Conservation (phyloP, 2,329 filamentous ascomycete species). For the Sporothrix euskadiensis region DNA sequence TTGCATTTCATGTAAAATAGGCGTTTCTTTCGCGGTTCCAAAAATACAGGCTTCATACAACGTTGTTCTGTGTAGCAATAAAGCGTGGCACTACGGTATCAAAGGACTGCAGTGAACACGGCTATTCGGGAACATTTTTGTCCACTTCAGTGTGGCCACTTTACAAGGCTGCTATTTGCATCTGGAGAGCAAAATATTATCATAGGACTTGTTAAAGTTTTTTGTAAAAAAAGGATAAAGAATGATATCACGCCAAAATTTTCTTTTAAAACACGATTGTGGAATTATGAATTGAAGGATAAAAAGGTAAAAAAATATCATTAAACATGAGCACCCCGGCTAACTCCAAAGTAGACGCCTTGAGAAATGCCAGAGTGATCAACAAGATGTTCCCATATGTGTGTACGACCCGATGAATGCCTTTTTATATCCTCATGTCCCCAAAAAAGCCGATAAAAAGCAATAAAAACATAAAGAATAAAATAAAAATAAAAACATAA, state of each 20-base stretch:
- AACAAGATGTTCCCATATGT: not conserved
- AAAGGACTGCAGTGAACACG: no score
- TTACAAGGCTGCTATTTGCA: no score
- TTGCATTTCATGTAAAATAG: not conserved
- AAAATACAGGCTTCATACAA: not conserved
- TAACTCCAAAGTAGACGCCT: not conserved
- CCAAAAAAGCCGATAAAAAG: not conserved
- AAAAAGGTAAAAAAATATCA: not conserved
- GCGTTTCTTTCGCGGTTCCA: not conserved
- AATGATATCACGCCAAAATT: not conserved
- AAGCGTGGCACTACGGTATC: no score
- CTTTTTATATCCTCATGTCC: not conserved
- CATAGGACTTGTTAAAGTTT: no score
- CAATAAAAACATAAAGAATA: not conserved
- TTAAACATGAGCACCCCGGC: not conserved
- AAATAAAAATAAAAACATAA: not conserved
- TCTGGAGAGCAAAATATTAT: no score
- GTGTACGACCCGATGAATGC: constrained; percentile 2
- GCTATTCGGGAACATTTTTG: not conserved
- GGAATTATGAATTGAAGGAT: not conserved
- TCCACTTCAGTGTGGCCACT: not conserved
- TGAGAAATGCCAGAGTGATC: not conserved
- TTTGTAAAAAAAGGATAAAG: not conserved
- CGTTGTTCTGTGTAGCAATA: not conserved
- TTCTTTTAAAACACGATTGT: not conserved